Conservation (phyloP, 1,139 yeast species). For the Pichia sp. region DNA sequence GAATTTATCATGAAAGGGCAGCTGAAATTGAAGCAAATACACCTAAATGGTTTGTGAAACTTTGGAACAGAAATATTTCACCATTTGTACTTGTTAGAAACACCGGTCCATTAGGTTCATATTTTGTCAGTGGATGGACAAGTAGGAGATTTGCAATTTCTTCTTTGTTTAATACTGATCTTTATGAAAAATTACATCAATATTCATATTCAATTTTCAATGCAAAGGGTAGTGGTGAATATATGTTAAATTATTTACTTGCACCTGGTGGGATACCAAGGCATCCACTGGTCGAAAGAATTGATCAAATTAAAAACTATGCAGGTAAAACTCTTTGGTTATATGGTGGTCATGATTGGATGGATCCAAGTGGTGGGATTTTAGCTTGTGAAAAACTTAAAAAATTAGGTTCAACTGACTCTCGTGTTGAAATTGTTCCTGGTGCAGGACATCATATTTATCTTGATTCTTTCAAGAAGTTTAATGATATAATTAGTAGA, state of each 20-base stretch:
- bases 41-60: conserved; percentile 56
- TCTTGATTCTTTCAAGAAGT: conserved; percentile 49
- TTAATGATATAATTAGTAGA: conserved; percentile 42
- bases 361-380: conserved; percentile 57
- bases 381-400: conserved; percentile 36
- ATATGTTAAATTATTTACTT: conserved; percentile 58
- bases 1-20: conserved; percentile 36
- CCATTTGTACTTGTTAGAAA: conserved; percentile 63
- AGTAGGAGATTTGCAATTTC: conserved; percentile 52
- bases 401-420: conserved; percentile 12
- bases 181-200: conserved; percentile 45
- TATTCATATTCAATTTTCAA: conserved; percentile 69
- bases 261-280: conserved; percentile 76
- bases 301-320: conserved; percentile 20
- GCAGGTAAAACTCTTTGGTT: conserved; percentile 55
- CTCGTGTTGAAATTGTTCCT: conserved; percentile 37
- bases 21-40: conserved; percentile 31
- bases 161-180: conserved; percentile 27
- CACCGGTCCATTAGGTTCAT: conserved; percentile 62
- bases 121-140: conserved; percentile 74
- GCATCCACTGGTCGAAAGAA: conserved; percentile 44
- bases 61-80: conserved; percentile 68
- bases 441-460: conserved; percentile 69
- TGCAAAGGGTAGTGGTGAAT: conserved; percentile 70
- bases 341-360: conserved; percentile 76